Evolutionary conservation across 139 green algal species (phyloP), one percentile per base, ranked within the genome.

Genomic region (Chlamydomonas asymmetrica): DNA sequence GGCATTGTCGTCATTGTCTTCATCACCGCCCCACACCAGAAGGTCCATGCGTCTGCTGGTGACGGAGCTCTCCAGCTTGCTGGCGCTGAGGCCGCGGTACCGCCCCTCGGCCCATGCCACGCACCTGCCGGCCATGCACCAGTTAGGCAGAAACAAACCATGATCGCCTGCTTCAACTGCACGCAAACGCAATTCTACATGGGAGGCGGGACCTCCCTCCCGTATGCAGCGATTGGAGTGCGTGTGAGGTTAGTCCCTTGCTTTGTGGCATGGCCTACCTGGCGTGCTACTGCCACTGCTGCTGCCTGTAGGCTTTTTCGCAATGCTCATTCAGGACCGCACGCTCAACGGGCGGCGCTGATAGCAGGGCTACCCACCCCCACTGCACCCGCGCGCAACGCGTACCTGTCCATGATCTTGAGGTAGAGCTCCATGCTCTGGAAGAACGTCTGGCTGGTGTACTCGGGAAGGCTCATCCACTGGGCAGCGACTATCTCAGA

Each of bases 391-490:
- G n/a, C n/a, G n/a, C n/a, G n/a, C n/a, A n/a, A n/a, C n/a, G n/a
- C 74, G 18, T 35, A 82, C 76, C 61, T 69, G 49, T 81, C 73
- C 37, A 82, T 54, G 56, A 87, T 75, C 29, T 73, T 75, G 31
- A 63, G 43, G 52, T 82, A 82, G 43, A 76, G 66, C 23, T 72
- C 45, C 52, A 78, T 66, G 22, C 73, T 45, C 7, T 59, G n/a
- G 49, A 84, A 77, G 63, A 82, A 85, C 3, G 72, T 40, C 49
- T 83, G 73, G 4, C 40, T 34, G 16, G 66, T 73, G 56, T 90
- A 94, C 34, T 93, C 87, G 1, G 84, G 61, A 1, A 96, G 45
- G 0, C 83, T 73, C 85, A 94, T 88, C 91, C 91, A 96, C 29
- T 65, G 43, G 1, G 77, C 88, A 1, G 66, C 84, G 39, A 87